Percentiles rank a stretch among this genome's conserved stretches.
These are phyloP conservation scores for Pharus latifolius DNA, from an alignment of 176 grass and related monocot genomes.

Conservation along the genomic window DNA sequence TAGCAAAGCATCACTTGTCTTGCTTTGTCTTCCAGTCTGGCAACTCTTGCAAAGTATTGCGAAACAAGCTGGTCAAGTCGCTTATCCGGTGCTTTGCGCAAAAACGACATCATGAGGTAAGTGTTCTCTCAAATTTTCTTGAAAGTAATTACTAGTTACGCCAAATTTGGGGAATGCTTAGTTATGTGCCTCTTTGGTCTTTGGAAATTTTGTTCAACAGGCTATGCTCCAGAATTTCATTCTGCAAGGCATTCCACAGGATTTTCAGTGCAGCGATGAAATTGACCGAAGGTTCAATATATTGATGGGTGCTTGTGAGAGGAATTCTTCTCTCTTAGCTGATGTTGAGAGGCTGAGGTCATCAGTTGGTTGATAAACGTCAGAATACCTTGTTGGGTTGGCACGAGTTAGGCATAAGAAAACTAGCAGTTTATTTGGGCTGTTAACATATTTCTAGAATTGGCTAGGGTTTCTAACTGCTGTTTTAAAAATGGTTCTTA, in stretches of 20 bases:
- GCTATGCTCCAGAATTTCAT: constrained; percentile 57
- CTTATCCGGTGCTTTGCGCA: constrained; percentile 49
- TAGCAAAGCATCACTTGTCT: constrained; percentile 65
- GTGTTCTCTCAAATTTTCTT: neutral
- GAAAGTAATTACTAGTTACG: neutral
- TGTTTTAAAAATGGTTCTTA: neutral
- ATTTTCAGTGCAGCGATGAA: constrained; percentile 26
- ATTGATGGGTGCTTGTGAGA: constrained; percentile 60
- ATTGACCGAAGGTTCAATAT: constrained; percentile 30
- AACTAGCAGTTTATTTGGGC: neutral
- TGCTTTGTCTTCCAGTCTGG: constrained; percentile 38
- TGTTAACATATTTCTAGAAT: neutral
- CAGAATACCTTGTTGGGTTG: neutral
- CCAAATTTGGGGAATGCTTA: neutral
- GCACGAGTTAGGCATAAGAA: neutral
- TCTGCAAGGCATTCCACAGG: constrained; percentile 39
- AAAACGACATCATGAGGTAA: constrained; percentile 63
- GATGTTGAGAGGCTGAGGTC: constrained; percentile 49
- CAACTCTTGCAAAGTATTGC: constrained; percentile 21
- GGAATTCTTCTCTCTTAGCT: constrained; percentile 54
- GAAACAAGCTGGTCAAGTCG: constrained; percentile 60
- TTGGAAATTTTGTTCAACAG: constrained; percentile 19
- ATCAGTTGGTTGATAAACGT: constrained; percentile 4
- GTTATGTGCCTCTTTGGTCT: neutral
- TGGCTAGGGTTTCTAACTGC: neutral